A percentile compares a stretch with the other conserved stretches of the same genome.
phyloP scores from a whole-genome alignment of 768 basidiomycete genomes.

The Kwoniella pini region DNA sequence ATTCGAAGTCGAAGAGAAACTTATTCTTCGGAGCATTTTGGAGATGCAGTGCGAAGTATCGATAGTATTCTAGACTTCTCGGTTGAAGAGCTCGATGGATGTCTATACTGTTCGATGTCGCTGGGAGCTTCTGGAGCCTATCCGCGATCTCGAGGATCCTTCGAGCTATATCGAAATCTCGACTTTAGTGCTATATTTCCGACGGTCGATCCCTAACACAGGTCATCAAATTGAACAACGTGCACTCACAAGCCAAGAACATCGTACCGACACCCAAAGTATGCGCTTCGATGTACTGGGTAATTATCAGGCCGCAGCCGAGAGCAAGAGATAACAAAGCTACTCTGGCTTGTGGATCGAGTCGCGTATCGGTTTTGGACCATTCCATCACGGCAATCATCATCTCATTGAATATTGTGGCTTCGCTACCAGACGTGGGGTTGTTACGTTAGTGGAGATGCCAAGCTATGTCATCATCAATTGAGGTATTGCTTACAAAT shows the following conservation, averaged over 20 bases:
- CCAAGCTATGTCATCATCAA: background rate
- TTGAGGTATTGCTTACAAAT: background rate
- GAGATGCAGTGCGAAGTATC: background rate
- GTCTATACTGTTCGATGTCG: background rate
- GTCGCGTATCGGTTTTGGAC: background rate
- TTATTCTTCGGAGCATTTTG: background rate
- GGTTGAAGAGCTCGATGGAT: background rate
- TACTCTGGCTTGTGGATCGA: background rate
- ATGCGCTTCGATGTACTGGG: background rate
- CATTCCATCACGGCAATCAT: background rate
- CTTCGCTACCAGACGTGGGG: background rate
- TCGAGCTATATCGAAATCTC: background rate
- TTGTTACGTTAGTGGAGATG: background rate
- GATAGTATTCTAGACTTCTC: background rate
- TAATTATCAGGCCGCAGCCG: background rate
- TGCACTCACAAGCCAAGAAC: background rate
- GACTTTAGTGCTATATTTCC: too few species aligned
- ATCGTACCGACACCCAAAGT: background rate
- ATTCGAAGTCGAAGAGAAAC: background rate
- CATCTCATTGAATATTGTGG: constrained; percentile 1
- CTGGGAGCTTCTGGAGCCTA: background rate
- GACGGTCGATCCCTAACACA: too few species aligned
- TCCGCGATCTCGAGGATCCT: background rate
- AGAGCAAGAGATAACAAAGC: background rate
- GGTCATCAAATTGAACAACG: background rate